phyloP scores from a whole-genome alignment of 2,329 filamentous ascomycete genomes.

The Penicillium sp. region DNA sequence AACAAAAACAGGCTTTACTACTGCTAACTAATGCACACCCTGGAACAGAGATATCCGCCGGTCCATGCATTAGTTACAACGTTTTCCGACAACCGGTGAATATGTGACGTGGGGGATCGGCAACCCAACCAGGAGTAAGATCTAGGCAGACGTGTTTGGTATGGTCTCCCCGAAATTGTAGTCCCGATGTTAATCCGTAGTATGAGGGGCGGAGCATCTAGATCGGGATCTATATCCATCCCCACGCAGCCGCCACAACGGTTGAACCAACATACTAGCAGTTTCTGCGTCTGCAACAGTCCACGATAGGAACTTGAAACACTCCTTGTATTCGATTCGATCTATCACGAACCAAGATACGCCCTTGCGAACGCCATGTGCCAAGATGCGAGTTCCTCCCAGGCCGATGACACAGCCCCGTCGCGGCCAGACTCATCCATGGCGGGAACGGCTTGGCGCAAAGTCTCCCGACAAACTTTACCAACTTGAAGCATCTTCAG shows the following conservation, averaged over 20 bases:
- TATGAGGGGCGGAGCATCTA: background rate
- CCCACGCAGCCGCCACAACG: no score
- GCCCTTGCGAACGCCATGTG: background rate
- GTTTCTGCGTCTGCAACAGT: no score
- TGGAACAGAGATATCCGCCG: background rate
- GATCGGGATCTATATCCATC: background rate
- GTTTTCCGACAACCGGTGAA: background rate
- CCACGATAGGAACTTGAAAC: no score
- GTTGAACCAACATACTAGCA: no score
- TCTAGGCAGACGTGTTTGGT: constrained; percentile 5
- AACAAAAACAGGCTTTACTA: no score
- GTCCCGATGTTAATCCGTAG: background rate
- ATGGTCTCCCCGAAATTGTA: background rate
- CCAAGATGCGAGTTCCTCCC: background rate
- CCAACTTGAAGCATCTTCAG: constrained; percentile 4
- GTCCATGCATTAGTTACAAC: background rate
- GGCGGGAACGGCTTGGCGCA: constrained; percentile 10
- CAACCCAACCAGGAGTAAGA: background rate
- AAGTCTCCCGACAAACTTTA: constrained; percentile 5
- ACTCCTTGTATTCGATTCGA: no score
- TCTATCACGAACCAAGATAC: background rate
- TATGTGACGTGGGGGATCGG: background rate
- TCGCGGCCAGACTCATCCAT: background rate
- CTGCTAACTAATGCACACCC: no score
- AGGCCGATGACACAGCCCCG: background rate